Percentiles rank a stretch among this genome's conserved stretches.
These are phyloP conservation scores for Hymenoscyphus linearis DNA, from an alignment of 2,329 filamentous ascomycete species.

Conservation along the genomic window DNA sequence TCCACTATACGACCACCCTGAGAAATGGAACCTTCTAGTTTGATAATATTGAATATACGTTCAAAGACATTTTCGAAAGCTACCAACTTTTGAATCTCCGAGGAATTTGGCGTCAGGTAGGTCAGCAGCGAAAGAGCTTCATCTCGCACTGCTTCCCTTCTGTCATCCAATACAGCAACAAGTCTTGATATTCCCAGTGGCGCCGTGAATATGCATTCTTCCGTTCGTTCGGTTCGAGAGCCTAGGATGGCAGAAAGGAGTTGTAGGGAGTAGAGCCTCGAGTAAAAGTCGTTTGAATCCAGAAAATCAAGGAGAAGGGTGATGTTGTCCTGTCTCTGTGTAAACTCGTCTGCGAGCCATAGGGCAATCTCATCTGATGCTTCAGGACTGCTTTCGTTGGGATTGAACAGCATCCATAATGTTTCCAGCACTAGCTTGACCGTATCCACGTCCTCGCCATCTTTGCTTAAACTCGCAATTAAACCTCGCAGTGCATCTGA, in stretches of 20 bases:
- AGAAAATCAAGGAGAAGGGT: slow-evolving; percentile 84
- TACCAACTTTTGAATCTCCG: slow-evolving; percentile 89
- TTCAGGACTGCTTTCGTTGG: slow-evolving; percentile 71
- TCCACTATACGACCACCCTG: slow-evolving; percentile 85
- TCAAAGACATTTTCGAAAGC: slow-evolving; percentile 95
- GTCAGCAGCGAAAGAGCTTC: slow-evolving; percentile 83
- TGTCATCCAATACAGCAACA: slow-evolving; percentile 78
- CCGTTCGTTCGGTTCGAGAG: slow-evolving; percentile 82
- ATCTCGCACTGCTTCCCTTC: slow-evolving; percentile 80
- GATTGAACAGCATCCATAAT: slow-evolving; percentile 82
- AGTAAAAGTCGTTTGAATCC: slow-evolving; percentile 82
- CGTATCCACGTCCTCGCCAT: slow-evolving; percentile 92
- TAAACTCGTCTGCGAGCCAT: slow-evolving; percentile 97
- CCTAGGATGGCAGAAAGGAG: slow-evolving; percentile 80
- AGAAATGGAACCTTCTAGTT: slow-evolving; percentile 71
- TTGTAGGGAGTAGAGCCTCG: slow-evolving; percentile 84
- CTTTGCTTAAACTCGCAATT: slow-evolving; percentile 78
- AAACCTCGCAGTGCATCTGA: slow-evolving; percentile 86
- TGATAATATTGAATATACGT: slow-evolving; percentile 75
- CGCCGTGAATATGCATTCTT: slow-evolving; percentile 88
- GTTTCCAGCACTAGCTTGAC: slow-evolving; percentile 95
- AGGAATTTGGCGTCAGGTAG: slow-evolving; percentile 77
- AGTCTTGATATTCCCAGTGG: slow-evolving; percentile 83
- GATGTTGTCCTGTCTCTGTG: slow-evolving; percentile 95
- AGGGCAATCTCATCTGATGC: slow-evolving; percentile 92